Evolutionary conservation across 192 early-diverging fungal genomes (phyloP).

Genomic region (Backusella tarrabulga): DNA sequence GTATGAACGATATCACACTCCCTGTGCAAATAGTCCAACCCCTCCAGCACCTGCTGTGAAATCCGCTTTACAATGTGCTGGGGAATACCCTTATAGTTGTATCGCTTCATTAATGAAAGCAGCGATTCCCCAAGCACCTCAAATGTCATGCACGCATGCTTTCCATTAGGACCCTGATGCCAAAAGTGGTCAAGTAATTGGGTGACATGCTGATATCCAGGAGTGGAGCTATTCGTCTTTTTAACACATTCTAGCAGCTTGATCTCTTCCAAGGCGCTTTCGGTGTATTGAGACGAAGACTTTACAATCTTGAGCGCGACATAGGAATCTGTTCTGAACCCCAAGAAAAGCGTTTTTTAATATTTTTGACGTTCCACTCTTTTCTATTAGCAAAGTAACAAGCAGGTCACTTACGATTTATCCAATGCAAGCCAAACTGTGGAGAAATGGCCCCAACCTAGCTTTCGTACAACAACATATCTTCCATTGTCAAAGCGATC

Average conservation of each 20-base stretch:
- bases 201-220: slow-evolving; percentile 68
- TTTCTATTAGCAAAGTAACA: background rate
- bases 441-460: slow-evolving; percentile 99
- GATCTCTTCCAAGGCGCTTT: slow-evolving; percentile 94
- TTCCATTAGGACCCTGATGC: slow-evolving; percentile 81
- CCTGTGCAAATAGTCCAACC: slow-evolving; percentile 89
- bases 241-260: slow-evolving; percentile 86
- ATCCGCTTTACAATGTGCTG: slow-evolving; percentile 84
- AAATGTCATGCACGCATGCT: slow-evolving; percentile 93
- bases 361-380: background rate
- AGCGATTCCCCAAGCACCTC: slow-evolving; percentile 95
- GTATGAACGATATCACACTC: slow-evolving; percentile 97
- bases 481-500: slow-evolving; percentile 76
- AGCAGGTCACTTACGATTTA: slow-evolving; percentile 42
- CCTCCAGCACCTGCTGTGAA: slow-evolving; percentile 83
- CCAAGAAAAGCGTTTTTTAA: background rate
- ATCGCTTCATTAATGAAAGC: slow-evolving; percentile 80
- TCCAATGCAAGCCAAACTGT: slow-evolving; percentile 96
- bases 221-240: slow-evolving; percentile 53
- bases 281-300: slow-evolving; percentile 88
- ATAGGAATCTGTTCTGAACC: slow-evolving; percentile 51
- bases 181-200: slow-evolving; percentile 90
- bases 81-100: slow-evolving; percentile 82
- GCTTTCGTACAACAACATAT: slow-evolving; percentile 87
- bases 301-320: slow-evolving; percentile 97